A percentile compares a stretch with the other conserved stretches of the same genome.
Evolutionary conservation across 345 rosid genomes (phyloP).

Genomic region (Moricandia arvensis): DNA sequence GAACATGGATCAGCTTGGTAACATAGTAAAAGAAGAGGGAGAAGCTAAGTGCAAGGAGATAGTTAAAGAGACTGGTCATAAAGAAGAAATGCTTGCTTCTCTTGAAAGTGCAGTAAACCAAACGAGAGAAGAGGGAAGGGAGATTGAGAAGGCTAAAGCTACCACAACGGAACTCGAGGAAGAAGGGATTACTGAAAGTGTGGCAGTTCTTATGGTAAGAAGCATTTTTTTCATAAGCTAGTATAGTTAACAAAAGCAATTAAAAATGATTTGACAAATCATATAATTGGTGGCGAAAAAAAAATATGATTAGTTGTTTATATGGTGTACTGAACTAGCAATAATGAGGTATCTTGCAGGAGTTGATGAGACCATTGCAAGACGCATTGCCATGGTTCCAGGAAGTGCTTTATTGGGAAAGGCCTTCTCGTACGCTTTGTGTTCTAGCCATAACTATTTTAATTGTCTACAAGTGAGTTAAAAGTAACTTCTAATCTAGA

Average conservation of each 20-base stretch:
- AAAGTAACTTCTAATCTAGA: not conserved
- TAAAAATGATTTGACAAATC: not conserved
- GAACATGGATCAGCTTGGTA: conserved; percentile 45
- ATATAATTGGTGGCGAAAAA: not conserved
- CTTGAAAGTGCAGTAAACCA: conserved; percentile 58
- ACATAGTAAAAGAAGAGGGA: conserved; percentile 33
- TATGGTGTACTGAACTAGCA: not conserved
- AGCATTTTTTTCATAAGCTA: not conserved
- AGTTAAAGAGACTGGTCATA: conserved; percentile 1
- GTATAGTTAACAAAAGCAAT: not conserved
- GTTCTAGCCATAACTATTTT: conserved; percentile 36
- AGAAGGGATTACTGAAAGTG: conserved; percentile 73
- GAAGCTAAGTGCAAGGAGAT: conserved; percentile 35
- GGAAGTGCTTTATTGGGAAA: conserved; percentile 58
- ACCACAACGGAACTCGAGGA: conserved; percentile 60
- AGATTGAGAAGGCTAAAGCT: conserved; percentile 60
- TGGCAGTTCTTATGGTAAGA: conserved; percentile 61
- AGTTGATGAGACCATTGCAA: conserved; percentile 62
- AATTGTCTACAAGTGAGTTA: conserved; percentile 46
- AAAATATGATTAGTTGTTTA: not conserved
- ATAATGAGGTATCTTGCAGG: conserved; percentile 44
- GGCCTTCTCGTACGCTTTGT: conserved; percentile 47
- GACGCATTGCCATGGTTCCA: conserved; percentile 43
- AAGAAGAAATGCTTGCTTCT: conserved; percentile 39
- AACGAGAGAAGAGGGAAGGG: conserved; percentile 61